Evolutionary conservation across 768 basidiomycete genomes (phyloP).

Genomic region (Tricholoma terreum): DNA sequence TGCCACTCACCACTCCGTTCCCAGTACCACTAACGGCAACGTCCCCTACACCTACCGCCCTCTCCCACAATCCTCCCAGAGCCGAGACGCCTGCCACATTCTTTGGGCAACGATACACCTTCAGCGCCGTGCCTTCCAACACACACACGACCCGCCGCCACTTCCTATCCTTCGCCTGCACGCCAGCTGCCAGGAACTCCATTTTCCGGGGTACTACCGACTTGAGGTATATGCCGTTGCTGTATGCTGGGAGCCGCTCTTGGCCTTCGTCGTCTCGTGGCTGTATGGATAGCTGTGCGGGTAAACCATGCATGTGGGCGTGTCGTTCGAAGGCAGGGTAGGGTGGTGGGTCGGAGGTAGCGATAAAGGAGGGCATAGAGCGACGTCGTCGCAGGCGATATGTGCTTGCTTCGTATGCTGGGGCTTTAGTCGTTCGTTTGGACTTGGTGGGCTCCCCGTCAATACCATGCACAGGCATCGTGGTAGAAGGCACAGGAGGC

Average conservation of each 20-base stretch:
- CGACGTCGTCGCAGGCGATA: conserved; percentile 54
- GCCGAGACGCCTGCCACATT: conserved; percentile 46
- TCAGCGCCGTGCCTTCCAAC: conserved; percentile 88
- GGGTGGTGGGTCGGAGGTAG: conserved; percentile 60
- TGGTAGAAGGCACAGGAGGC: background rate
- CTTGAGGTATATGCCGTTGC: conserved; percentile 76
- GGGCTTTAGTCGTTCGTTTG: conserved; percentile 31
- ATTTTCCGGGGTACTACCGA: conserved; percentile 87
- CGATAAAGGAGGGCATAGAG: conserved; percentile 69
- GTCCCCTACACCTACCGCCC: conserved; percentile 70
- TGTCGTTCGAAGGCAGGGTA: conserved; percentile 46
- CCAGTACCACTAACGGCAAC: conserved; percentile 13
- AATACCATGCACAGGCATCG: background rate
- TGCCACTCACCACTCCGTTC: conserved; percentile 6
- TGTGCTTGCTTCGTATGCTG: conserved; percentile 32
- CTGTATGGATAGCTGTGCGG: conserved; percentile 27
- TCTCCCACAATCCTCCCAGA: conserved; percentile 78
- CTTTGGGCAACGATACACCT: conserved; percentile 58
- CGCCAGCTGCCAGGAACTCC: conserved; percentile 84
- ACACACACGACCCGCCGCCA: conserved; percentile 90
- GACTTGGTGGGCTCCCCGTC: conserved; percentile 12
- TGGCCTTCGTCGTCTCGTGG: conserved; percentile 79
- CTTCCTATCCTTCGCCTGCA: conserved; percentile 86
- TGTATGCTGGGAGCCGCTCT: conserved; percentile 79
- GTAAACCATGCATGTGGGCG: conserved; percentile 17